phyloP scores from a whole-genome alignment of 805 yeast genomes.

The Sungouiozyma ichnusensis region DNA sequence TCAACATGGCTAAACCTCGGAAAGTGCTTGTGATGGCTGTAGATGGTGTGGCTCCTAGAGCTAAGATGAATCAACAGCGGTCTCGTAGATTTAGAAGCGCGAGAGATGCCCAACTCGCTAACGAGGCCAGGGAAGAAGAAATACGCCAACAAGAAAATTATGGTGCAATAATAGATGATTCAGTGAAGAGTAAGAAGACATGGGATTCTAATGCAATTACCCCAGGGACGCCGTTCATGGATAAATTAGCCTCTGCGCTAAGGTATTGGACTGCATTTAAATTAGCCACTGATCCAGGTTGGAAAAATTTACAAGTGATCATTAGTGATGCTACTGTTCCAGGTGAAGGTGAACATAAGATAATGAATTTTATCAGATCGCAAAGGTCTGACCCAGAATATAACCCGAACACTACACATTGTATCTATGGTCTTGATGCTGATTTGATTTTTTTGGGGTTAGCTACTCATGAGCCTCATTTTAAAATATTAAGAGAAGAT shows the following conservation, averaged over 20 bases:
- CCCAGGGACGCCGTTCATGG: constrained; percentile 99
- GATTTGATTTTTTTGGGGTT: constrained; percentile 91
- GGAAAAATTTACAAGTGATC: constrained; percentile 82
- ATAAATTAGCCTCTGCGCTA: constrained; percentile 67
- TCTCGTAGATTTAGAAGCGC: constrained; percentile 90
- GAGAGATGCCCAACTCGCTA: constrained; percentile 72
- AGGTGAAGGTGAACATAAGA: constrained; percentile 98
- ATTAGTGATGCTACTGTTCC: constrained; percentile 95
- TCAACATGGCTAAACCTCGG: constrained; percentile 90
- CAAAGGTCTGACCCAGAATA: constrained; percentile 82
- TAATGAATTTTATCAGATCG: constrained; percentile 88
- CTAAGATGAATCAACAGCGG: constrained; percentile 95
- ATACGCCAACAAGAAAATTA: constrained; percentile 22
- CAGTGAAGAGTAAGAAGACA: constrained; percentile 59
- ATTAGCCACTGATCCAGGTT: constrained; percentile 80
- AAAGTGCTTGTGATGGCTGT: constrained; percentile 90
- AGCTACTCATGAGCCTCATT: constrained; percentile 97
- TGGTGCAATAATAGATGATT: constrained; percentile 65
- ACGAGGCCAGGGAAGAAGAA: constrained; percentile 54
- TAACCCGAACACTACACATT: constrained; percentile 89
- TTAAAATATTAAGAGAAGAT: constrained; percentile 87
- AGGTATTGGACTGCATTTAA: constrained; percentile 91
- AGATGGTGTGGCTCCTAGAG: constrained; percentile 98
- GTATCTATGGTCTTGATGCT: constrained; percentile 96
- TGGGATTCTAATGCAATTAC: constrained; percentile 98